Evolutionary conservation across 1,284 basidiomycete genomes (phyloP).

Genomic region (Apiotrichum mycotoxinovorans): DNA sequence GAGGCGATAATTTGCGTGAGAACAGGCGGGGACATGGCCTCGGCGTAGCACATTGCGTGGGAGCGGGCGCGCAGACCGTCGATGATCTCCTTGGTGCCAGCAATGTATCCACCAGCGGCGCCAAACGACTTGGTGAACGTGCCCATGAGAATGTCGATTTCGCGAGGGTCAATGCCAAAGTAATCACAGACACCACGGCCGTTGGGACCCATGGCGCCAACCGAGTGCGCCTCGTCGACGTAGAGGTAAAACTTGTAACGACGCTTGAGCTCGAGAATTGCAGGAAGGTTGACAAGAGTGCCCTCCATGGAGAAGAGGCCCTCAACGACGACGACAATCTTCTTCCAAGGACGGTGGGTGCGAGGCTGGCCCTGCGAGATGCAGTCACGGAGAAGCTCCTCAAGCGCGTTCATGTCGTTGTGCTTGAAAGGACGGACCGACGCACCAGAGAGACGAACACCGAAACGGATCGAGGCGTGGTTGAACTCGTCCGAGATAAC

Average conservation of each 20-base stretch:
- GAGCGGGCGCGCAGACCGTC: slow-evolving; percentile 77
- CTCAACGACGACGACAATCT: slow-evolving; percentile 92
- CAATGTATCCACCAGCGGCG: slow-evolving; percentile 92
- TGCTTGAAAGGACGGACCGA: slow-evolving; percentile 94
- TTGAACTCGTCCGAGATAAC: slow-evolving; percentile 98
- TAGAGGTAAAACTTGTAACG: slow-evolving; percentile 99
- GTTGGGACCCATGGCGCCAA: slow-evolving; percentile 89
- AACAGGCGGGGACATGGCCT: slow-evolving; percentile 86
- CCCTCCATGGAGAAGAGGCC: slow-evolving; percentile 99
- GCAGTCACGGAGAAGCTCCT: slow-evolving; percentile 77
- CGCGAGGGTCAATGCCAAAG: slow-evolving; percentile 77
- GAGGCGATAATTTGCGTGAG: slow-evolving; percentile 86
- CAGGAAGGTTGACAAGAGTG: slow-evolving; percentile 80
- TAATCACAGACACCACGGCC: slow-evolving; percentile 96
- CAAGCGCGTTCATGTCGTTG: slow-evolving; percentile 84
- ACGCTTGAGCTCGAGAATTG: slow-evolving; percentile 80
- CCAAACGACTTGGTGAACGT: slow-evolving; percentile 99
- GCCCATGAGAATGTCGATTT: slow-evolving; percentile 94
- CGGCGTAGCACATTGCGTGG: slow-evolving; percentile 82
- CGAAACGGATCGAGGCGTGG: slow-evolving; percentile 92
- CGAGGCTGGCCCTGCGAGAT: slow-evolving; percentile 97
- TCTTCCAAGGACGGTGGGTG: slow-evolving; percentile 98
- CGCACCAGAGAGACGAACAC: slow-evolving; percentile 83
- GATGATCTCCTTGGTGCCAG: slow-evolving; percentile 75
- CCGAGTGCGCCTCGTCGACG: slow-evolving; percentile 95